phyloP scores from a whole-genome alignment of 306 rosid species.

The Argentina anserina region DNA sequence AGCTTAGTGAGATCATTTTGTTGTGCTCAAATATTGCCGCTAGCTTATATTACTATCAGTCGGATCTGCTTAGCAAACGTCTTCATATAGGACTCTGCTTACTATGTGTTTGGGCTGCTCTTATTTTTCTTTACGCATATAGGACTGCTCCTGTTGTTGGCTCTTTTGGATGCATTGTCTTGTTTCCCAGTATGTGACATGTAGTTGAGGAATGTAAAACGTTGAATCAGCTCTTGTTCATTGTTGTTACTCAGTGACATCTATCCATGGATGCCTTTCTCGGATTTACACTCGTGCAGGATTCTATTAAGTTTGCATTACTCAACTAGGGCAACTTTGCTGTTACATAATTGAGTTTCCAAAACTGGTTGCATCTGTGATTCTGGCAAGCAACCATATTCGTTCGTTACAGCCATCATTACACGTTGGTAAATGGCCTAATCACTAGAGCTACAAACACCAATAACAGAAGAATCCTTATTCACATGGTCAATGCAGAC shows the following conservation, averaged over 20 bases:
- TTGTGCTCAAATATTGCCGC: not conserved
- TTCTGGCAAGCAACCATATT: too few relatives aligned
- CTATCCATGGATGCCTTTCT: not conserved
- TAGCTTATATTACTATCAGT: not conserved
- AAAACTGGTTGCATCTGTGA: too few relatives aligned
- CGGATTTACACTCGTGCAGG: not conserved
- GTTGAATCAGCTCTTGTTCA: not conserved
- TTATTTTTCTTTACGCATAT: not conserved
- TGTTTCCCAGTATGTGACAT: not conserved
- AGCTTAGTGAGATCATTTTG: not conserved
- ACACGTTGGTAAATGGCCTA: too few relatives aligned
- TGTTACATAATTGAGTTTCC: not conserved
- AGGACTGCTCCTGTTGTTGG: not conserved
- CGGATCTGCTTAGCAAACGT: not conserved
- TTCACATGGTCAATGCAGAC: too few relatives aligned
- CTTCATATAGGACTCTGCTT: too few relatives aligned
- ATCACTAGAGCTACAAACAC: too few relatives aligned
- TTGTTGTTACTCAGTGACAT: not conserved
- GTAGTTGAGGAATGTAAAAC: constrained; percentile 7
- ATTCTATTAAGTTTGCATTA: too few relatives aligned
- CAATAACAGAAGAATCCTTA: too few relatives aligned
- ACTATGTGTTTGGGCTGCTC: too few relatives aligned
- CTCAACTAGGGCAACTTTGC: too few relatives aligned
- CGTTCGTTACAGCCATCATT: too few relatives aligned
- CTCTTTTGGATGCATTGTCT: not conserved